Evolutionary conservation across 2,329 filamentous ascomycete genomes (phyloP).

Genomic region (Stachybotrys chlorohalonatus): DNA sequence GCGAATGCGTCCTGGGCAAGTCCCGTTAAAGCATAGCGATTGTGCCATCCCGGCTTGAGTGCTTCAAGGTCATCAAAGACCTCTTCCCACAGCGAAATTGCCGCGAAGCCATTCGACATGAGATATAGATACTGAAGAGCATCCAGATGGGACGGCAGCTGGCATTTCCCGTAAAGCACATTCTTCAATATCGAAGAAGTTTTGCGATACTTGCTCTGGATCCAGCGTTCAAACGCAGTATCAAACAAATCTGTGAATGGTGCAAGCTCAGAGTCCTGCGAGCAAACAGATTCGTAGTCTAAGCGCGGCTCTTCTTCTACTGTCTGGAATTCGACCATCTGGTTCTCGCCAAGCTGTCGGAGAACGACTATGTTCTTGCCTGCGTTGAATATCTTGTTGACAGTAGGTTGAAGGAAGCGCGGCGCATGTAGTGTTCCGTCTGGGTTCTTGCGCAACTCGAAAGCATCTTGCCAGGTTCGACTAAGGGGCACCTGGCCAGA

Average conservation of each 20-base stretch:
- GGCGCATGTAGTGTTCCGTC: constrained; percentile 60
- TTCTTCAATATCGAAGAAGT: constrained; percentile 58
- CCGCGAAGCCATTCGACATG: constrained; percentile 61
- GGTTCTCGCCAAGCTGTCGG: constrained; percentile 55
- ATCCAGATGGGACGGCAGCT: constrained; percentile 54
- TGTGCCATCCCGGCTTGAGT: constrained; percentile 57
- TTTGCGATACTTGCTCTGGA: constrained; percentile 62
- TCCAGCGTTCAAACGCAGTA: constrained; percentile 63
- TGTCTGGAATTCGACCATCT: constrained; percentile 19
- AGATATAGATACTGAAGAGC: constrained; percentile 67
- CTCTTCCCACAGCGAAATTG: constrained; percentile 55
- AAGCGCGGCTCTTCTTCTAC: constrained; percentile 34
- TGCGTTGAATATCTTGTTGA: constrained; percentile 68
- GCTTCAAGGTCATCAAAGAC: constrained; percentile 70
- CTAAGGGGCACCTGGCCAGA: constrained; percentile 47
- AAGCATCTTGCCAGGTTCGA: constrained; percentile 70
- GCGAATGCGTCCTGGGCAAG: constrained; percentile 65
- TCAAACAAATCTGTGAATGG: constrained; percentile 71
- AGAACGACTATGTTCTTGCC: constrained; percentile 85
- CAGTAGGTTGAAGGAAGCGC: constrained; percentile 61
- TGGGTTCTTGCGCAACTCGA: constrained; percentile 52
- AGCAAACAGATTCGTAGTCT: constrained; percentile 49
- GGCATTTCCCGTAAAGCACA: constrained; percentile 60
- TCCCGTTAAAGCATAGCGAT: constrained; percentile 73
- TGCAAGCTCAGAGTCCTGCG: constrained; percentile 36